These are phyloP conservation scores for Butyriboletus loyo DNA, from an alignment of 768 basidiomycete genomes.

Conservation along the genomic window DNA sequence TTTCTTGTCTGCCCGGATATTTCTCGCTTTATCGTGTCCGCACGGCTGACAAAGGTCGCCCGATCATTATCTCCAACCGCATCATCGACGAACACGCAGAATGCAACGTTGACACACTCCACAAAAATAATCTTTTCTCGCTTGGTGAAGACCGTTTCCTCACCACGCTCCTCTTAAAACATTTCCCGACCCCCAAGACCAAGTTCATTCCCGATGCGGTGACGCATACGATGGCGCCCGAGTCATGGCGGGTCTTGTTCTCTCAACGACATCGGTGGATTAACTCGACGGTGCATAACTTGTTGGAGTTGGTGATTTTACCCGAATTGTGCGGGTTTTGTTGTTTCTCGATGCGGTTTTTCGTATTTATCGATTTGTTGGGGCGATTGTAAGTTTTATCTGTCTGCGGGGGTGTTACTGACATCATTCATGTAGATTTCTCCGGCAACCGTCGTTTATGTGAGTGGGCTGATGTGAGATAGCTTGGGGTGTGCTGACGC, in stretches of 20 bases:
- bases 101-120: slow-evolving; percentile 88
- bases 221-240: slow-evolving; percentile 91
- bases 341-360: slow-evolving; percentile 94
- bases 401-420: not conserved
- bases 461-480: slow-evolving; percentile 39
- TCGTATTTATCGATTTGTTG: slow-evolving; percentile 90
- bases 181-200: too few relatives aligned
- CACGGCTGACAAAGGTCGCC: slow-evolving; percentile 92
- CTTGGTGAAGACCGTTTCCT: too few relatives aligned
- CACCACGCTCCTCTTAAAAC: too few relatives aligned
- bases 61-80: slow-evolving; percentile 94
- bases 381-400: slow-evolving; percentile 63
- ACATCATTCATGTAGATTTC: slow-evolving; percentile 52
- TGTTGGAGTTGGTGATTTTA: slow-evolving; percentile 82
- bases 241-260: slow-evolving; percentile 82
- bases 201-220: slow-evolving; percentile 72
- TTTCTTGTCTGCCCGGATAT: slow-evolving; percentile 94
- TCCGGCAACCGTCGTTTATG: slow-evolving; percentile 88
- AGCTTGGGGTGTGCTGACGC: slow-evolving; percentile 8
- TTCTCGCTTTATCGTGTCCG: slow-evolving; percentile 93
- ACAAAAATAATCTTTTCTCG: slow-evolving; percentile 62
- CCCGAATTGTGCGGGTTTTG: slow-evolving; percentile 93
- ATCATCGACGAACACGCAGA: slow-evolving; percentile 96
- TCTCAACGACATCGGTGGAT: slow-evolving; percentile 96
- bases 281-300: slow-evolving; percentile 93